Base-by-base conservation (phyloP, 73 alveolate genomes). In the Paramecium biaurelia region DNA sequence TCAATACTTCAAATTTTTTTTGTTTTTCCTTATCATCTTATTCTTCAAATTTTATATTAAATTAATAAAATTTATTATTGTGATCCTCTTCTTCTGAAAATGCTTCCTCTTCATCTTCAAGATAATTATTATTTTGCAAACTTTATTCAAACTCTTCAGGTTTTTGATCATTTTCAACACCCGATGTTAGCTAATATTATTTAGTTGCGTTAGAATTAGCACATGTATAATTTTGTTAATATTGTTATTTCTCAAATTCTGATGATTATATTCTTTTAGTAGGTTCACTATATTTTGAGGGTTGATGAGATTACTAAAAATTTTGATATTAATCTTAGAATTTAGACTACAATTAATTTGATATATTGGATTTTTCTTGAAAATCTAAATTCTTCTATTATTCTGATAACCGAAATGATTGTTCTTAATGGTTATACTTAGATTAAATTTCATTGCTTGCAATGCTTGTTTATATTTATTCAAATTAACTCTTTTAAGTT, bases 21-120 rank as follows among this genome's bases (percentile, higher is more conserved):
- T 24, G 12, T 45, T 47, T 79, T 2, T 79, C 90, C 26, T 23
- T 45, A 9, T 79, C 72, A 41, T 38, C 70, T 20, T 79, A 14
- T 4, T 72, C 90, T 30, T 79, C 90, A 43, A 79, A 79, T 79
- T 79, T 79, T 6, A 79, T 79, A 45, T 76, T 79, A 79, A 79
- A 79, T 43, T 79, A 79, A 24, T 43, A 41, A 45, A 79, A 79
- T 79, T 47, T 42, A 9, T 38, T 72, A 72, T 72, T 72, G 35
- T 32, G 38, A 32, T 72, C 86, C 2, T 72, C 58, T n/a, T 72
- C 86, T 15, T 72, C 86, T 63, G 84, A 63, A 24, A 63, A 63
- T 32, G 45, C 84, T 24, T 63, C 84, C 12, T 63, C 84, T 26
- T 63, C 84, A 26, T 63, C 84, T 7, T 26, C 84, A 6, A 63